These are phyloP conservation scores for Gentiana macrophylla DNA, from an alignment of 257 asterid species.

Conservation along the genomic window DNA sequence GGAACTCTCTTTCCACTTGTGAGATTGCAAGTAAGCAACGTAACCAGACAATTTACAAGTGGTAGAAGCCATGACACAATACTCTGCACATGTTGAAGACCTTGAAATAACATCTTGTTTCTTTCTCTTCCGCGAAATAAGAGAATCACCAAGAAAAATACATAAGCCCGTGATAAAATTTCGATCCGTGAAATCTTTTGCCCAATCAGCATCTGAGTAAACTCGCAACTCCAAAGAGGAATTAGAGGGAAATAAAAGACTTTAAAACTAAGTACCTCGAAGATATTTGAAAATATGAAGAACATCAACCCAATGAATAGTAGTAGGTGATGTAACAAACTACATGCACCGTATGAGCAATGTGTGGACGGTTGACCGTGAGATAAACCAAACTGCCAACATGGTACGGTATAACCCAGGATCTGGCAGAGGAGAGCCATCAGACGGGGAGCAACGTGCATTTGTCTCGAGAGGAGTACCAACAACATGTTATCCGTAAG, in stretches of 20 bases:
- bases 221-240: not conserved
- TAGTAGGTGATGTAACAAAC: not conserved
- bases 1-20: not conserved
- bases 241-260: not conserved
- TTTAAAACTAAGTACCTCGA: too few relatives aligned
- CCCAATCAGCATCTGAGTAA: not conserved
- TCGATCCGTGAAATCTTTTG: not conserved
- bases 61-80: not conserved
- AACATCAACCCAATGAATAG: not conserved
- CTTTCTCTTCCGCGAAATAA: not conserved
- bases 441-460: too few relatives aligned
- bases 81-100: not conserved
- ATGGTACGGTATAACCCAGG: not conserved
- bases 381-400: not conserved
- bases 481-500: not conserved
- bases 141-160: not conserved
- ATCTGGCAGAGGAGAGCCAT: too few relatives aligned
- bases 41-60: not conserved
- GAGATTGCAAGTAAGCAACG: not conserved
- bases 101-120: not conserved
- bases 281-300: not conserved
- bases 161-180: not conserved
- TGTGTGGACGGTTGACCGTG: not conserved
- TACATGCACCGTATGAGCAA: not conserved
- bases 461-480: not conserved